Base-by-base conservation (phyloP, 2,329 filamentous ascomycete genomes). In the Hirsutella minnesotensis region DNA sequence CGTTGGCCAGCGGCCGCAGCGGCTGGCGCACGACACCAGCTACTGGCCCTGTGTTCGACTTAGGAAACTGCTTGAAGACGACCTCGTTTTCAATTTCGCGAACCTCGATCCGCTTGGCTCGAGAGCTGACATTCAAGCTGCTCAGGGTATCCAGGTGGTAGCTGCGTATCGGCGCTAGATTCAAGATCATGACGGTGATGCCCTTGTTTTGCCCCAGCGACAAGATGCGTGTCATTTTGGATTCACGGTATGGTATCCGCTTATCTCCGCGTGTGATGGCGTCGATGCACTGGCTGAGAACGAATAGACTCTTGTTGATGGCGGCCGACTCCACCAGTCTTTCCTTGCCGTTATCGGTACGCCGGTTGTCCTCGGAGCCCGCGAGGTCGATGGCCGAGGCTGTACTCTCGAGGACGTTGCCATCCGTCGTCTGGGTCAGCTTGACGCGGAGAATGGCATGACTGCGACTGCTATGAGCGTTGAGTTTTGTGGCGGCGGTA, bases 281-380 rank as follows among this genome's bases (percentile, higher is more conserved):
- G 58, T 96, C 90, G 42, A 96, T 90, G 54, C 90, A 96, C 60
- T 95, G 88, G 36, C 87, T 90, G 39, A 96, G 68, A 16, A 95
- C 89, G 55, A 96, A 96, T 7, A 96, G 71, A 49, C 86, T 94
- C 67, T 95, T 96, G 73, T 96, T 96, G 69, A 96, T 96, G 56
- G 86, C 90, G 0, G 90, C 88, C 33, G 88, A 95, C 63, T 96
- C 90, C n/a, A 95, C 77, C 58, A 96, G 70, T 21, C 90, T 76
- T 61, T 95, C 88, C 60, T 89, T 92, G 54, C 82, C 87, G 61
- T 96, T 96, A 41, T 95, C 90, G 0, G 90, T 96, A 40, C 90
- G 74, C 39, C 90, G 77, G 60, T 96, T 96, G 62, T 96, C 90
- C 63, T 96, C 92, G 1, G 89, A 95, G 34, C 90, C 90, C 44